Percentiles rank a stretch among this genome's conserved stretches.
Evolutionary conservation across 2,329 filamentous ascomycete genomes (phyloP).

Genomic region (Xylariaceae sp.): DNA sequence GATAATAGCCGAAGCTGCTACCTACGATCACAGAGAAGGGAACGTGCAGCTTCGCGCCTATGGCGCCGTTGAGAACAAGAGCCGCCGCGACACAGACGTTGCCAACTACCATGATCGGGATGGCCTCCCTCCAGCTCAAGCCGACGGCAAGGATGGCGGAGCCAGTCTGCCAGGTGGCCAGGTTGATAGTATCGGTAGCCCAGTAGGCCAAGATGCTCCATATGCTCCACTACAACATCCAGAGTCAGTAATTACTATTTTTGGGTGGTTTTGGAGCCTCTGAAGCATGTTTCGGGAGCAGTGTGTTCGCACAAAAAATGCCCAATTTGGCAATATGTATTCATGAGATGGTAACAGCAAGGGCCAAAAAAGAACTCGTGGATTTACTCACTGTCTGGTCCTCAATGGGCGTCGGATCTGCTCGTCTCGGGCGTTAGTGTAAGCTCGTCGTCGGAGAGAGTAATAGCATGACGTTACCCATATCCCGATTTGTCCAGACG

Average conservation of each 20-base stretch:
- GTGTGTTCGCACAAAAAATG: no score
- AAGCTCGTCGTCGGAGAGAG: constrained; percentile 6
- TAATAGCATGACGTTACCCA: constrained; percentile 31
- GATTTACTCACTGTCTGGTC: no score
- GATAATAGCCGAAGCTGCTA: constrained; percentile 50
- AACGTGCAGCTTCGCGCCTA: constrained; percentile 50
- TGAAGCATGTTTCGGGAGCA: no score
- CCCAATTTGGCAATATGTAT: no score
- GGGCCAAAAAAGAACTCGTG: no score
- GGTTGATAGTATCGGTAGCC: constrained; percentile 41
- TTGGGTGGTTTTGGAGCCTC: no score
- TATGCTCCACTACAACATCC: no score
- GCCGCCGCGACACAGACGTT: constrained; percentile 60
- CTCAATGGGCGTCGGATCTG: constrained; percentile 41
- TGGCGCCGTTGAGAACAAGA: constrained; percentile 52
- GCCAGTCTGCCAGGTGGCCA: constrained; percentile 40
- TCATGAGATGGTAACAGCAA: no score
- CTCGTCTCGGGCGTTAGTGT: constrained; percentile 22
- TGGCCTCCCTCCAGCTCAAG: constrained; percentile 40
- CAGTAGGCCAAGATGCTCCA: constrained; percentile 42
- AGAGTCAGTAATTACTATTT: no score
- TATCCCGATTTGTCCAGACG: constrained; percentile 44
- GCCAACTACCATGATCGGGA: constrained; percentile 56
- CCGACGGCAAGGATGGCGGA: constrained; percentile 41
- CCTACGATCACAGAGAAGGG: constrained; percentile 50